These are phyloP conservation scores for Jamesozyma lodderae DNA, from an alignment of 805 yeast genomes.

Conservation along the genomic window DNA sequence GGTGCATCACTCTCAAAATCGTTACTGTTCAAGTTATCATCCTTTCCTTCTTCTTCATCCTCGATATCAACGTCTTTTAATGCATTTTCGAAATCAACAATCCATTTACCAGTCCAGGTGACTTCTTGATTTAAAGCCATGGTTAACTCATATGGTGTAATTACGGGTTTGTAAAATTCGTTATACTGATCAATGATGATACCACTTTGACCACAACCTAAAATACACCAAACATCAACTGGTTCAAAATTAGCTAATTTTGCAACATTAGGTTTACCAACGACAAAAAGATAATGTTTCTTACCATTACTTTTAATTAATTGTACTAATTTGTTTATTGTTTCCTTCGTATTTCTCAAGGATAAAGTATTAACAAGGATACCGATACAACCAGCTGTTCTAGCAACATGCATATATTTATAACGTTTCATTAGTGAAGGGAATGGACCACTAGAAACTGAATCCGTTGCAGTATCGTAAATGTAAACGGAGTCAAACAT, in stretches of 20 bases:
- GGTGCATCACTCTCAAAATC: constrained; percentile 42
- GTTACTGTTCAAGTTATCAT: no score
- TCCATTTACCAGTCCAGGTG: constrained; percentile 92
- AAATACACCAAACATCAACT: constrained; percentile 88
- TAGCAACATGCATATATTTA: constrained; percentile 75
- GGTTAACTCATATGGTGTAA: constrained; percentile 86
- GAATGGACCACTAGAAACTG: constrained; percentile 46
- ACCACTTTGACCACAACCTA: constrained; percentile 94
- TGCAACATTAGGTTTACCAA: constrained; percentile 96
- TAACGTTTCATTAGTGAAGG: constrained; percentile 81
- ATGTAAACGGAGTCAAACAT: constrained; percentile 47
- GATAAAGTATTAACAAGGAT: constrained; percentile 85
- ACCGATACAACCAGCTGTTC: constrained; percentile 89
- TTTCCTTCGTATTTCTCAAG: constrained; percentile 56
- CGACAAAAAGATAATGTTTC: constrained; percentile 89
- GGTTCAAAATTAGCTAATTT: constrained; percentile 91
- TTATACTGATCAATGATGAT: constrained; percentile 69
- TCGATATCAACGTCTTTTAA: constrained; percentile 32
- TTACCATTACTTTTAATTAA: constrained; percentile 71
- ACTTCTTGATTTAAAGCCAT: constrained; percentile 70
- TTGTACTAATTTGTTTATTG: constrained; percentile 51
- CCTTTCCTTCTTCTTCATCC: constrained; percentile 19
- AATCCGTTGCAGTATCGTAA: constrained; percentile 36
- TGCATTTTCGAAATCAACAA: constrained; percentile 63
- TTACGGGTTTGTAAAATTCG: constrained; percentile 81